A percentile compares a stretch with the other conserved stretches of the same genome.
These are phyloP conservation scores for Phytophthora fragariaefolia DNA, from an alignment of 352 stramenopile species.

Conservation along the genomic window DNA sequence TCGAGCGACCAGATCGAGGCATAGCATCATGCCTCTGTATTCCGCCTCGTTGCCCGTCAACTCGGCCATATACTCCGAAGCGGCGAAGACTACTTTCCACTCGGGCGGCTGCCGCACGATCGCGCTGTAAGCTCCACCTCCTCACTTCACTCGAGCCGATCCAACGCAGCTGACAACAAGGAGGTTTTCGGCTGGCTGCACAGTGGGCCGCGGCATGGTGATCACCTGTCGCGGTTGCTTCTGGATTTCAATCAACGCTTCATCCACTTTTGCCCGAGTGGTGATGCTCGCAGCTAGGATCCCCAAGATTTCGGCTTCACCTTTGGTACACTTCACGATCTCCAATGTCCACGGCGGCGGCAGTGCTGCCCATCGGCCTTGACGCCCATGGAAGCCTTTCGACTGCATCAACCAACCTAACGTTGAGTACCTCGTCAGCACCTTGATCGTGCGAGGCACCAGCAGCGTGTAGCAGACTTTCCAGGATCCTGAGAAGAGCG, in stretches of 20 bases:
- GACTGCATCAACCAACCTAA: too few species aligned
- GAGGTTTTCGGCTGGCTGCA: neutral
- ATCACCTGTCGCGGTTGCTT: conserved; percentile 1
- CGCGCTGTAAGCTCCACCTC: conserved; percentile 9
- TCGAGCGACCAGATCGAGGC: conserved; percentile 3
- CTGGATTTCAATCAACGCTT: neutral
- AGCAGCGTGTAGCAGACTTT: too few species aligned
- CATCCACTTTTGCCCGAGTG: neutral
- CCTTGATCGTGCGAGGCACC: too few species aligned
- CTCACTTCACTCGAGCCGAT: conserved; percentile 18
- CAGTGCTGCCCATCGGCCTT: neutral
- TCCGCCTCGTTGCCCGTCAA: too few species aligned
- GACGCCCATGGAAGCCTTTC: too few species aligned
- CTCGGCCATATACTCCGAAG: too few species aligned
- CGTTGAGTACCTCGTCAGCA: too few species aligned
- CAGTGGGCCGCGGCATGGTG: neutral
- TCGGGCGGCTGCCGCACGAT: conserved; percentile 25
- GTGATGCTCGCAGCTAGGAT: conserved; percentile 3
- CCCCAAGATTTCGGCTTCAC: conserved; percentile 6
- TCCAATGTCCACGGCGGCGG: conserved; percentile 4
- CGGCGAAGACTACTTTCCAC: conserved; percentile 8
- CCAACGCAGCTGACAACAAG: conserved; percentile 17
- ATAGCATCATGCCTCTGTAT: neutral
- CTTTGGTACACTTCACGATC: conserved; percentile 10
- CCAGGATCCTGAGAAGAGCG: too few species aligned